Evolutionary conservation across 2,329 filamentous ascomycete genomes (phyloP).

Genomic region (Colletotrichum sp.): DNA sequence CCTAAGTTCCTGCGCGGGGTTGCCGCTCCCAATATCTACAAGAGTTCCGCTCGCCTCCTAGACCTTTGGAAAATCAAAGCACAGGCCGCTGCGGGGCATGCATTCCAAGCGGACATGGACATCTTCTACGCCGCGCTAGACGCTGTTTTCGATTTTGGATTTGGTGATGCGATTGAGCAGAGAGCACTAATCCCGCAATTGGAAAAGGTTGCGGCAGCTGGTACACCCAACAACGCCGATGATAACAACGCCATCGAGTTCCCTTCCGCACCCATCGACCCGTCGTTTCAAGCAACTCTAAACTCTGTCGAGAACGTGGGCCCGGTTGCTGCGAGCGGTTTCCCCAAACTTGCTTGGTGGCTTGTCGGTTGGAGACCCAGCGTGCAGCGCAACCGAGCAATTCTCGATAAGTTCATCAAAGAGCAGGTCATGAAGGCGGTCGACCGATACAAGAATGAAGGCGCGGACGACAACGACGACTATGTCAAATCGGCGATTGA

Average conservation of each 20-base stretch:
- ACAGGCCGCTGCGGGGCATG: slow-evolving; percentile 26
- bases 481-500: slow-evolving; percentile 28
- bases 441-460: not conserved
- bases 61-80: slow-evolving; percentile 39
- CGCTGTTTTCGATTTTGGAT: slow-evolving; percentile 37
- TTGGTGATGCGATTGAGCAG: slow-evolving; percentile 22
- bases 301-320: not conserved
- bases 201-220: not conserved
- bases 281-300: not conserved
- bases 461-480: not conserved
- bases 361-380: not conserved
- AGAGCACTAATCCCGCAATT: not conserved
- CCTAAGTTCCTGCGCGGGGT: slow-evolving; percentile 36
- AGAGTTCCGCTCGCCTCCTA: slow-evolving; percentile 31
- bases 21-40: slow-evolving; percentile 37
- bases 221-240: not conserved
- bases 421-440: not conserved
- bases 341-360: not conserved
- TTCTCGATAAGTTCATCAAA: not conserved
- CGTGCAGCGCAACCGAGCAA: not conserved
- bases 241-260: not conserved
- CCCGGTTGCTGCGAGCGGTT: not conserved
- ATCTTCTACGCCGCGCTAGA: slow-evolving; percentile 36
- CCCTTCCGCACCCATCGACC: not conserved
- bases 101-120: slow-evolving; percentile 36